A percentile compares a stretch with the other conserved stretches of the same genome.
phyloP scores from a whole-genome alignment of 2,329 filamentous ascomycete genomes.

The Monosporascus sp. region DNA sequence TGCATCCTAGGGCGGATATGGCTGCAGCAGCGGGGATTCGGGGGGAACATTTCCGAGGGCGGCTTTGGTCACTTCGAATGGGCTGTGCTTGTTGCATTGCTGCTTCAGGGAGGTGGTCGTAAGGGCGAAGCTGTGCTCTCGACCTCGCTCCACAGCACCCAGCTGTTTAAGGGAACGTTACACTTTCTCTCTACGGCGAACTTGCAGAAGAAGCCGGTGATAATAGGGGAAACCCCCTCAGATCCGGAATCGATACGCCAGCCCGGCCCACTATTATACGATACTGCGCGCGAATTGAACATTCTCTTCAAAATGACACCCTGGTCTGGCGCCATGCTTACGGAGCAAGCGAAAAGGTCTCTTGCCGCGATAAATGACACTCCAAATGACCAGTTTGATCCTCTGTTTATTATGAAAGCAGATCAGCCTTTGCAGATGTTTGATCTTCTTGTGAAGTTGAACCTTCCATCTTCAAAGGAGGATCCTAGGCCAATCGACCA shows the following conservation, averaged over 20 bases:
- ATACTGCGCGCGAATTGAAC: conserved; percentile 69
- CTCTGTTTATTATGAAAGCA: conserved; percentile 68
- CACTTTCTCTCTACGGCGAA: conserved; percentile 77
- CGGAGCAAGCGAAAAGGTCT: conserved; percentile 68
- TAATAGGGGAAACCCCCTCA: conserved; percentile 41
- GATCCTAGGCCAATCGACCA: conserved; percentile 30
- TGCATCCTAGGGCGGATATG: conserved; percentile 83
- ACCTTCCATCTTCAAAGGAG: conserved; percentile 12
- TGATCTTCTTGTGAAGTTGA: conserved; percentile 40
- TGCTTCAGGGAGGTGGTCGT: conserved; percentile 71
- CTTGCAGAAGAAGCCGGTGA: conserved; percentile 60
- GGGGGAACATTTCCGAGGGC: conserved; percentile 61
- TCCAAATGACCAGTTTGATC: conserved; percentile 72
- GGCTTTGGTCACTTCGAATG: conserved; percentile 95
- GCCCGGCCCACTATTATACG: conserved; percentile 67
- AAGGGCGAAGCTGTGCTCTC: conserved; percentile 69
- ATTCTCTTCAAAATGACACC: conserved; percentile 83
- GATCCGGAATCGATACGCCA: conserved; percentile 37
- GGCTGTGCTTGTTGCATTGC: conserved; percentile 70
- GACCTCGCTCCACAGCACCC: conserved; percentile 78
- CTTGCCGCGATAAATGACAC: conserved; percentile 70
- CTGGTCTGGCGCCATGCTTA: conserved; percentile 73
- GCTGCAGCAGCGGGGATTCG: conserved; percentile 83
- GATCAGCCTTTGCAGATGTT: conserved; percentile 50
- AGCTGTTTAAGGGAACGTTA: conserved; percentile 90